A percentile compares a stretch with the other conserved stretches of the same genome.
Evolutionary conservation across 805 yeast species (phyloP).

Genomic region (Candida ovalis): DNA sequence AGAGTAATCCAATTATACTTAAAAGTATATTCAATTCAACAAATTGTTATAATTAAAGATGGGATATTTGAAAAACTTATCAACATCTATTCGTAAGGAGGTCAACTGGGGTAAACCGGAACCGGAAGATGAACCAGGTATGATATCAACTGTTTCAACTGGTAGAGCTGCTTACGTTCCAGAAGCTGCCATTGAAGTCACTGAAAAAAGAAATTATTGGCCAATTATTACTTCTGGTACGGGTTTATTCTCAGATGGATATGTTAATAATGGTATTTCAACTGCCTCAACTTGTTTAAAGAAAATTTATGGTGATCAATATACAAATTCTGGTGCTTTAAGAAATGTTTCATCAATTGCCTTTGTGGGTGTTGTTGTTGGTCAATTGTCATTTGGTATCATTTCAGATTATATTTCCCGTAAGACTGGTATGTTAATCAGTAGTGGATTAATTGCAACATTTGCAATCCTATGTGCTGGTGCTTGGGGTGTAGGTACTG

Average conservation of each 20-base stretch:
- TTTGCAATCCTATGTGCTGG: slow-evolving; percentile 80
- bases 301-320: slow-evolving; percentile 62
- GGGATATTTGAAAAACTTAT: background rate
- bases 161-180: slow-evolving; percentile 21
- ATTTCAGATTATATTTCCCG: slow-evolving; percentile 78
- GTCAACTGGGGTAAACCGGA: slow-evolving; percentile 2
- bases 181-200: slow-evolving; percentile 23
- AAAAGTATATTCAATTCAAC: too few relatives aligned
- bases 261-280: slow-evolving; percentile 79
- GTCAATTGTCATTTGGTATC: slow-evolving; percentile 78
- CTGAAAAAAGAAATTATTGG: slow-evolving; percentile 38
- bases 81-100: background rate
- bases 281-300: slow-evolving; percentile 73
- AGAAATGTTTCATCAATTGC: slow-evolving; percentile 83
- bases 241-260: slow-evolving; percentile 91
- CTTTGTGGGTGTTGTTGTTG: slow-evolving; percentile 90
- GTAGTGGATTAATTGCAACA: slow-evolving; percentile 68
- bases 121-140: background rate
- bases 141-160: background rate
- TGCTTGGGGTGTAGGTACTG: slow-evolving; percentile 72
- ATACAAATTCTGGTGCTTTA: slow-evolving; percentile 62
- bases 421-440: slow-evolving; percentile 76
- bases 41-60: background rate
- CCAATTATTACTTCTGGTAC: slow-evolving; percentile 84
- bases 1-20: too few relatives aligned